Evolutionary conservation across 192 early-diverging fungal species (phyloP), one percentile per base, ranked within the genome.

Genomic region (Linnemannia zychae): DNA sequence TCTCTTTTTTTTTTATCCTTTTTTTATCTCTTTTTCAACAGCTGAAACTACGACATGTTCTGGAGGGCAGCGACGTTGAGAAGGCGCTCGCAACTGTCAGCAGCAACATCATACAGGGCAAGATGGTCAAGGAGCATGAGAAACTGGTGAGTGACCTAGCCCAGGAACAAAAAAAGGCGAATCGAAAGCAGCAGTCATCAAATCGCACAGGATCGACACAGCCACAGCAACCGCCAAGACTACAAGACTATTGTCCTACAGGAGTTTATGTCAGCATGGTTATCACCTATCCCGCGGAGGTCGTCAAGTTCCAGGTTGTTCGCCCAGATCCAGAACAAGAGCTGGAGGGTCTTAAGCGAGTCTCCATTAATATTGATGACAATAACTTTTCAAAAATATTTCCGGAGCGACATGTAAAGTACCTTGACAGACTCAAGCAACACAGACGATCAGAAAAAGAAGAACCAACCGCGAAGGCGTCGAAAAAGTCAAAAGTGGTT

Each of bases 401-500:
- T 34, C 71, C 78, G 7, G 24, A 66, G 70, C 48, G 70, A 52
- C 70, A 79, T 67, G 78, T 79, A 1, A 52, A 79, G 52, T 79
- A 66, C 37, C 49, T 79, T 47, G 63, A 73, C 60, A 72, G 46
- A 67, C 65, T 75, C 40, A 75, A 77, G 65, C 50, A 71, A 71
- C 76, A 78, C 52, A 77, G 60, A 50, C 76, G 76, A 77, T 57
- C 76, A 57, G 76, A 67, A 60, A n/a, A 49, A 71, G 68, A 77
- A 24, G 76, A 77, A 37, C 76, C 50, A 70, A 72, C 57, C 11
- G 36, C 57, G 44, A 71, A 71, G 15, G 17, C 18, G 20, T 12
- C 20, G 7, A 5, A 28, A 71, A 77, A 71, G 48, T 67, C 66
- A 11, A 77, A 77, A 71, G 47, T 71, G 38, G 76, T 57, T 77